Percentiles rank a stretch among this genome's conserved stretches.
These are phyloP conservation scores for Pelargonium cotyledonis DNA, from an alignment of 441 rosid genomes.

Conservation along the genomic window DNA sequence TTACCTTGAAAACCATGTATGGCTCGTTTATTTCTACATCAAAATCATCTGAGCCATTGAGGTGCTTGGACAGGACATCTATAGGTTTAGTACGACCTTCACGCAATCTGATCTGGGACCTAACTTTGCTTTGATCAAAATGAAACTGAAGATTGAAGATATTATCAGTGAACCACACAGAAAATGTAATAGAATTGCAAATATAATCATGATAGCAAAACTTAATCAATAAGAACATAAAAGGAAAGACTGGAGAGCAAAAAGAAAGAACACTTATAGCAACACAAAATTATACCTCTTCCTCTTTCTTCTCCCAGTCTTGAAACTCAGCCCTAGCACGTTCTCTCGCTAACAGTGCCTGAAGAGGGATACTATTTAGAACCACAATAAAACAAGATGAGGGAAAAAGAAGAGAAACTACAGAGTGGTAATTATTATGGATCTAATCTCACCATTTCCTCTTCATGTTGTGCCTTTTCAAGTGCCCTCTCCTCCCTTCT, in stretches of 20 bases:
- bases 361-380: slow-evolving; percentile 19
- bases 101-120: slow-evolving; percentile 74
- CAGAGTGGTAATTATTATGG: not conserved
- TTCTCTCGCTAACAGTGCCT: slow-evolving; percentile 90
- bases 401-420: not conserved
- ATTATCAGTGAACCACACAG: slow-evolving; percentile 18
- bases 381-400: not conserved
- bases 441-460: slow-evolving; percentile 67
- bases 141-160: slow-evolving; percentile 59
- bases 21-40: slow-evolving; percentile 82
- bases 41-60: slow-evolving; percentile 71
- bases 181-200: slow-evolving; percentile 1
- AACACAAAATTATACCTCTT: slow-evolving; percentile 48
- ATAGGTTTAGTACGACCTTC: slow-evolving; percentile 90
- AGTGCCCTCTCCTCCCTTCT: slow-evolving; percentile 94
- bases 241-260: not conserved
- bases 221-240: not conserved
- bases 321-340: slow-evolving; percentile 96
- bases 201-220: not conserved
- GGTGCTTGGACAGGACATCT: slow-evolving; percentile 74
- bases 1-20: slow-evolving; percentile 83
- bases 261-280: slow-evolving; percentile 6
- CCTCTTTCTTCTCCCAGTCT: slow-evolving; percentile 98
- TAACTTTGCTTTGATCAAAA: slow-evolving; percentile 91
- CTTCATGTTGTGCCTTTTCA: slow-evolving; percentile 88